Percentiles rank a stretch among this genome's conserved stretches.
These are phyloP conservation scores for Pleurotus eryngii DNA, from an alignment of 768 basidiomycete genomes.

Conservation along the genomic window DNA sequence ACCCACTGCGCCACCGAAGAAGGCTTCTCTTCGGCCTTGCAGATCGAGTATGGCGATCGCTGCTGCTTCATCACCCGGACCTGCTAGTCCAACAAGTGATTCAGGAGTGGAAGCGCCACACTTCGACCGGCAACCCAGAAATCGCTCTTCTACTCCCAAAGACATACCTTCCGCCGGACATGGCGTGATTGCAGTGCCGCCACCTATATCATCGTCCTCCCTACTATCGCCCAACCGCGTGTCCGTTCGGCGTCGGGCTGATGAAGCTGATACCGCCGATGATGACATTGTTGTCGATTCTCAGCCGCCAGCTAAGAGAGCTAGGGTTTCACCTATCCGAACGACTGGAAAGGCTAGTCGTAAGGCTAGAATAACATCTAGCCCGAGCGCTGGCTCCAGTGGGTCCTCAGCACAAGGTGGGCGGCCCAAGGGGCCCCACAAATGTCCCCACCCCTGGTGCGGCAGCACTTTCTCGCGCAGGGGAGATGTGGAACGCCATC, in stretches of 20 bases:
- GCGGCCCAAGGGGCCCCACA: background rate
- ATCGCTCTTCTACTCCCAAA: background rate
- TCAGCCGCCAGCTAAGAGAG: background rate
- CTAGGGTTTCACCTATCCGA: background rate
- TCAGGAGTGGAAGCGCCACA: constrained; percentile 4
- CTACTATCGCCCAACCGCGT: background rate
- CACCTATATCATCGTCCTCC: background rate
- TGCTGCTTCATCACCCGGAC: background rate
- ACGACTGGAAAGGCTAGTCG: background rate
- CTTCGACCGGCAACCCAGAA: background rate
- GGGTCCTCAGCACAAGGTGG: background rate
- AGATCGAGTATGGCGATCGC: background rate
- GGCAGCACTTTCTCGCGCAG: constrained; percentile 1
- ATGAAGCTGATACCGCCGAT: background rate
- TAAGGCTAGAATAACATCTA: background rate
- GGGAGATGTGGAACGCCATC: constrained; percentile 2
- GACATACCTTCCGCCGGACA: background rate
- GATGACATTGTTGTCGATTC: background rate
- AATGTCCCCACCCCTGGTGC: constrained; percentile 3
- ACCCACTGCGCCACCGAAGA: background rate
- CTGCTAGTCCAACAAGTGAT: background rate
- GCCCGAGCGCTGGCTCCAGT: background rate
- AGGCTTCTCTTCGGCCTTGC: constrained; percentile 1
- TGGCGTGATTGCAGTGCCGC: background rate
- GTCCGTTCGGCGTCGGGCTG: background rate